These are phyloP conservation scores for Ogataea zsoltii DNA, from an alignment of 805 yeast species.

Conservation along the genomic window DNA sequence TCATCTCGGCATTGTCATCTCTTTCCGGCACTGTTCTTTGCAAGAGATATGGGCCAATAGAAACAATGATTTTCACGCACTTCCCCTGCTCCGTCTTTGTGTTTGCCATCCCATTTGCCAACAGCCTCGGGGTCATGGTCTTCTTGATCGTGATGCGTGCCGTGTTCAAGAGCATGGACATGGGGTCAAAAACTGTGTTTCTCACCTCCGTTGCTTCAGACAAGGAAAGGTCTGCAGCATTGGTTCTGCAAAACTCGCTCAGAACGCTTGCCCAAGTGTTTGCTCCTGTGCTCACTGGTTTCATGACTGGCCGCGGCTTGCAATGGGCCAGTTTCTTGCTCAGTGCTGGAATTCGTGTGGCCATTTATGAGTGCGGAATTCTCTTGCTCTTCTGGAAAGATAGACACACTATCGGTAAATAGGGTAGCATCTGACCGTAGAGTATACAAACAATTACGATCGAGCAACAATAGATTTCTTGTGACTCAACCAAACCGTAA, in stretches of 20 bases:
- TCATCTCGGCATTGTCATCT: slow-evolving; percentile 41
- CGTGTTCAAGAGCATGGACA: slow-evolving; percentile 46
- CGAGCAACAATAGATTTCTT: too few relatives aligned
- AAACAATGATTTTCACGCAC: slow-evolving; percentile 47
- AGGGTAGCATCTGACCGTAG: too few relatives aligned
- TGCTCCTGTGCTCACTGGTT: slow-evolving; percentile 46
- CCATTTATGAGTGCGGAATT: slow-evolving; percentile 43
- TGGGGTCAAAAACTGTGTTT: slow-evolving; percentile 49
- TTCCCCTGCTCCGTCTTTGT: slow-evolving; percentile 43
- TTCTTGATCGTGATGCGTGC: slow-evolving; percentile 38
- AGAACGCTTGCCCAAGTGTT: slow-evolving; percentile 42
- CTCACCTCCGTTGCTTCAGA: slow-evolving; percentile 43
- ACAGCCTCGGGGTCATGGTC: slow-evolving; percentile 34
- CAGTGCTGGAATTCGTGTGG: slow-evolving; percentile 41
- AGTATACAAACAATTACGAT: too few relatives aligned
- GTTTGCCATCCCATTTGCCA: slow-evolving; percentile 41
- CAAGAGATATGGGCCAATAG: slow-evolving; percentile 44
- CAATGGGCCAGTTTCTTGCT: slow-evolving; percentile 46
- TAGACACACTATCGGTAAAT: slow-evolving; percentile 13
- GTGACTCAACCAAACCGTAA: too few relatives aligned
- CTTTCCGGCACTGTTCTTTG: slow-evolving; percentile 45
- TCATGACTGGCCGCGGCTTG: slow-evolving; percentile 35
- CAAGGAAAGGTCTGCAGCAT: slow-evolving; percentile 42
- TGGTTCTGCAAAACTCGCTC: slow-evolving; percentile 46
- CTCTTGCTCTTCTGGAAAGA: slow-evolving; percentile 32